Evolutionary conservation across 257 asterid species (phyloP).

Genomic region (Solanum clarkiae): DNA sequence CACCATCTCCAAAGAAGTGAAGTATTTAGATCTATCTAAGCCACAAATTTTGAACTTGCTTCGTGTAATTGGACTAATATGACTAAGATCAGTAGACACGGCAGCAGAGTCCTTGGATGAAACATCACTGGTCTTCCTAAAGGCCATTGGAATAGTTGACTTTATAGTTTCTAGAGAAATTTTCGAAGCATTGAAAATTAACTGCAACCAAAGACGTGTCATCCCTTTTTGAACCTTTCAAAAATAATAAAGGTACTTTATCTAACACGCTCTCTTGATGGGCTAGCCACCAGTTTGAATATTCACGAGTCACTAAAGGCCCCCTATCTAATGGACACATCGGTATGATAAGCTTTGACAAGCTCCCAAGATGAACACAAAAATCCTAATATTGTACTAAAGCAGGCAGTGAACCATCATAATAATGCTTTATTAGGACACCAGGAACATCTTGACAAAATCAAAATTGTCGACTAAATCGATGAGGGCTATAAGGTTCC

Average conservation of each 20-base stretch:
- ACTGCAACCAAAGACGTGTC: too few species aligned
- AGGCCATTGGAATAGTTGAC: too few species aligned
- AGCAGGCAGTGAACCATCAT: neutral
- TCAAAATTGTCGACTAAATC: neutral
- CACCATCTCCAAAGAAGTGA: too few species aligned
- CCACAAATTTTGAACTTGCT: too few species aligned
- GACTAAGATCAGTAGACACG: too few species aligned
- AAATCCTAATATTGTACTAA: neutral
- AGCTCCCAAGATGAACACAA: neutral
- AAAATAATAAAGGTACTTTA: neutral
- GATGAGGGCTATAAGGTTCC: neutral
- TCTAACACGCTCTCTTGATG: neutral
- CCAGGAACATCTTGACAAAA: neutral
- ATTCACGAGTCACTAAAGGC: neutral
- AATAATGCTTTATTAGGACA: neutral
- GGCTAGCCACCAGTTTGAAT: neutral
- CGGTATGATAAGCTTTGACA: neutral
- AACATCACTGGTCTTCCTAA: too few species aligned
- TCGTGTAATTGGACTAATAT: too few species aligned
- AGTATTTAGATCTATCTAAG: too few species aligned
- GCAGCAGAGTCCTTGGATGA: too few species aligned
- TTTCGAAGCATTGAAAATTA: too few species aligned
- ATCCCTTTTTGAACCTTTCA: neutral
- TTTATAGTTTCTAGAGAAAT: too few species aligned
- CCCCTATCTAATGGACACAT: neutral